Evolutionary conservation across 2,329 filamentous ascomycete species (phyloP).

Genomic region (Aureobasidium sp.): DNA sequence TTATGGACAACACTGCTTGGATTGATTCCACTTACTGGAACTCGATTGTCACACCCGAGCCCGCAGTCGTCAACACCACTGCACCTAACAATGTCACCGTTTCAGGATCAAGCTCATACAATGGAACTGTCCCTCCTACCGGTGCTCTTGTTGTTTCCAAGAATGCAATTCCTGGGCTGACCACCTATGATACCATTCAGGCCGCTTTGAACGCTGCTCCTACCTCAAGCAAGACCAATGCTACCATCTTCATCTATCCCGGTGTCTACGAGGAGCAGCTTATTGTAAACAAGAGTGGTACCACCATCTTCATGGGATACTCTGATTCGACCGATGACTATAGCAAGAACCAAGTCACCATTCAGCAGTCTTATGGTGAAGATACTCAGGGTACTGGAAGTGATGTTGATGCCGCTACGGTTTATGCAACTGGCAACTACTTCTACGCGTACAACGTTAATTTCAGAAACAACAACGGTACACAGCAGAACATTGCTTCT

Average conservation of each 20-base stretch:
- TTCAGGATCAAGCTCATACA: conserved; percentile 25
- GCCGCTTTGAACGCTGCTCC: conserved; percentile 32
- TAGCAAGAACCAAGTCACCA: conserved; percentile 33
- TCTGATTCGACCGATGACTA: conserved; percentile 32
- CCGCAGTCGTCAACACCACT: conserved; percentile 19
- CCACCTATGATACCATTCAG: conserved; percentile 34
- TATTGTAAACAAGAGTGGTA: conserved; percentile 33
- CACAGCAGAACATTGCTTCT: conserved; percentile 32
- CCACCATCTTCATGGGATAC: conserved; percentile 37
- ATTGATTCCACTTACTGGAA: conserved; percentile 36
- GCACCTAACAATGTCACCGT: conserved; percentile 25
- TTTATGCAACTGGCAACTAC: conserved; percentile 36
- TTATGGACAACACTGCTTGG: conserved; percentile 34
- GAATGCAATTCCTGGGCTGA: conserved; percentile 29
- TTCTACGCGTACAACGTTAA: conserved; percentile 37
- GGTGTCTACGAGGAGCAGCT: conserved; percentile 36
- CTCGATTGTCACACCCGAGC: conserved; percentile 31
- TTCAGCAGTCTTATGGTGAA: conserved; percentile 31
- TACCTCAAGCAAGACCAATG: conserved; percentile 31
- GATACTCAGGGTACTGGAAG: conserved; percentile 33
- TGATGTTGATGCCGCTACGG: conserved; percentile 35
- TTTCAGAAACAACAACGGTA: conserved; percentile 35
- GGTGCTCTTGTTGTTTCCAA: conserved; percentile 37
- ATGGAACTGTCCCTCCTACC: conserved; percentile 30
- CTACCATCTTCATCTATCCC: conserved; percentile 37